phyloP scores from a whole-genome alignment of 192 early-diverging fungal species.

The Spizellomyces punctatus region DNA sequence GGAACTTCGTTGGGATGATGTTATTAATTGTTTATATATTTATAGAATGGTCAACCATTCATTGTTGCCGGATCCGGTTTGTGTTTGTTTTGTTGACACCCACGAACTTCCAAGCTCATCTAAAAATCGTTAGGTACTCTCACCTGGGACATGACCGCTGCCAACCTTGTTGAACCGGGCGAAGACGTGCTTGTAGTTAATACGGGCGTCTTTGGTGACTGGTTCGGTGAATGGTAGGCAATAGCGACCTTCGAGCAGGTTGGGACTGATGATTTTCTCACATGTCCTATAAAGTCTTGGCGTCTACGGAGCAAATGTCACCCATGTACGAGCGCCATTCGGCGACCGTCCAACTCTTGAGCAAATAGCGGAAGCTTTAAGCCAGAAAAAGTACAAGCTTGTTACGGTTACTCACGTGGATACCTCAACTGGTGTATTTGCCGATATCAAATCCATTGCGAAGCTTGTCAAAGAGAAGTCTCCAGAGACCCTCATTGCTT shows the following conservation, averaged over 20 bases:
- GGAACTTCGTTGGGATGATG: background rate
- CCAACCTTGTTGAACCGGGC: constrained; percentile 86
- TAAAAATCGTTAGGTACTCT: constrained; percentile 55
- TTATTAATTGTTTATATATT: background rate
- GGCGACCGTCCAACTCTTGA: constrained; percentile 72
- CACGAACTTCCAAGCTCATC: background rate
- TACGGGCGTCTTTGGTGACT: constrained; percentile 96
- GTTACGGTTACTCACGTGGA: constrained; percentile 95
- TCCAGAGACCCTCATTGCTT: constrained; percentile 84
- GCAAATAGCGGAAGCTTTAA: constrained; percentile 67
- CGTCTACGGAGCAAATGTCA: constrained; percentile 89
- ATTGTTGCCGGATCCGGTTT: constrained; percentile 80
- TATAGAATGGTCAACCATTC: constrained; percentile 81
- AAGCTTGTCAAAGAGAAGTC: constrained; percentile 72
- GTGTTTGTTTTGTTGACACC: constrained; percentile 40
- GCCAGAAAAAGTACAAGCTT: constrained; percentile 67
- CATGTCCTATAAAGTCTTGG: constrained; percentile 56
- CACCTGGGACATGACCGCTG: constrained; percentile 96
- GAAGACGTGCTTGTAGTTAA: constrained; percentile 87
- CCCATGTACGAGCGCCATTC: constrained; percentile 66
- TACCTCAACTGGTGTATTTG: constrained; percentile 91
- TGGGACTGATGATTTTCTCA: background rate
- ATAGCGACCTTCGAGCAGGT: background rate
- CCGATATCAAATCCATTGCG: constrained; percentile 77
- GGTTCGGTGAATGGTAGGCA: constrained; percentile 84